Conservation (phyloP, 2,329 filamentous ascomycete genomes). For the Parastagonospora avenae region DNA sequence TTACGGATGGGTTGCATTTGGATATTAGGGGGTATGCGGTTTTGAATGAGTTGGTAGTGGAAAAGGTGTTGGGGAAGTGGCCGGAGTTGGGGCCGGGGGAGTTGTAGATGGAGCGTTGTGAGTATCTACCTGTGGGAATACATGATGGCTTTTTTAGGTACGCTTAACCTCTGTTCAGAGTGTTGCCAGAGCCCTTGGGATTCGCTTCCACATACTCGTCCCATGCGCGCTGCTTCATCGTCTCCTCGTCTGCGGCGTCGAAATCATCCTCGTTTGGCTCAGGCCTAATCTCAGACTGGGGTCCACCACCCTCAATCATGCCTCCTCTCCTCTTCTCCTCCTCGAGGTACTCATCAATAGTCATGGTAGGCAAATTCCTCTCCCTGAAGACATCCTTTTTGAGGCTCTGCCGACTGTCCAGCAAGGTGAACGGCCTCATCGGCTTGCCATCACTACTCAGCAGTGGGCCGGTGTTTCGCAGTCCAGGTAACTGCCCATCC, state of each 20-base stretch:
- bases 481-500: conserved; percentile 59
- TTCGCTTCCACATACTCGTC: conserved; percentile 94
- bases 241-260: conserved; percentile 86
- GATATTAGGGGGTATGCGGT: conserved; percentile 38
- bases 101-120: conserved; percentile 5
- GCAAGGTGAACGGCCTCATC: conserved; percentile 85
- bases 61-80: conserved; percentile 33
- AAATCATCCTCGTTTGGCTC: conserved; percentile 88
- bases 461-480: conserved; percentile 68
- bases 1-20: conserved; percentile 48
- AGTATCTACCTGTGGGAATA: conserved; percentile 17
- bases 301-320: conserved; percentile 89
- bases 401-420: conserved; percentile 76
- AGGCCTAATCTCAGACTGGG: conserved; percentile 68
- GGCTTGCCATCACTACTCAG: conserved; percentile 81
- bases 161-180: conserved; percentile 72
- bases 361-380: conserved; percentile 96
- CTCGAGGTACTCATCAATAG: conserved; percentile 94
- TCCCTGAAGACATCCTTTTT: conserved; percentile 85
- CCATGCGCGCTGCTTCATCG: conserved; percentile 91
- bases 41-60: conserved; percentile 27
- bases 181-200: conserved; percentile 82
- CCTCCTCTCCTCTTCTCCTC: conserved; percentile 84
- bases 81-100: conserved; percentile 35
- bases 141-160: neutral